phyloP scores from a whole-genome alignment of 805 yeast species.

The Nakazawaea ambrosiae region DNA sequence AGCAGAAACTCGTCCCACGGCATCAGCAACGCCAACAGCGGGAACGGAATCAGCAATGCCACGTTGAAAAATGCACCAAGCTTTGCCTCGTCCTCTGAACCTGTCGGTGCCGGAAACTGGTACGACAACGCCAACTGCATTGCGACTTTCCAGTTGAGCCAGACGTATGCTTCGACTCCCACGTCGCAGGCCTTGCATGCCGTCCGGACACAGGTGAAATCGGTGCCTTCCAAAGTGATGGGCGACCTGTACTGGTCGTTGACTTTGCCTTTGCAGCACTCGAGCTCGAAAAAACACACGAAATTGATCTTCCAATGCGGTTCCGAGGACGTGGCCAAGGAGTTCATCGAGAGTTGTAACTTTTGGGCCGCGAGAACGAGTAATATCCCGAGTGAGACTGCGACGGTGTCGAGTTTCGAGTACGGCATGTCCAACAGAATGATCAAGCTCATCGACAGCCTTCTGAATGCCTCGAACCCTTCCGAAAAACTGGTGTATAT shows the following conservation, averaged over 20 bases:
- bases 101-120: slow-evolving; percentile 56
- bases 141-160: slow-evolving; percentile 45
- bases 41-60: slow-evolving; percentile 2
- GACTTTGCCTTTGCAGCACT: slow-evolving; percentile 36
- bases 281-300: slow-evolving; percentile 20
- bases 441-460: slow-evolving; percentile 1
- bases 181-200: slow-evolving; percentile 13
- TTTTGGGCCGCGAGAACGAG: slow-evolving; percentile 88
- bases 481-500: neutral
- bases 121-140: slow-evolving; percentile 52
- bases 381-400: slow-evolving; percentile 56
- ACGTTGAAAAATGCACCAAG: neutral
- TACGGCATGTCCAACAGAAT: slow-evolving; percentile 65
- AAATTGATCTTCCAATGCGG: slow-evolving; percentile 58
- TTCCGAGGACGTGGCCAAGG: slow-evolving; percentile 57
- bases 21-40: neutral
- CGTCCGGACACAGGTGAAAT: slow-evolving; percentile 11
- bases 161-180: slow-evolving; percentile 37
- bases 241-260: slow-evolving; percentile 39
- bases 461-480: neutral
- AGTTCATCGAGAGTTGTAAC: slow-evolving; percentile 71
- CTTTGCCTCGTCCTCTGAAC: slow-evolving; percentile 9
- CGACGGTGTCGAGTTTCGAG: slow-evolving; percentile 67
- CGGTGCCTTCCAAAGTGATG: slow-evolving; percentile 22
- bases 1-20: neutral